A percentile compares a stretch with the other conserved stretches of the same genome.
phyloP scores from a whole-genome alignment of 345 rosid genomes.

The Rhizophora mangle region DNA sequence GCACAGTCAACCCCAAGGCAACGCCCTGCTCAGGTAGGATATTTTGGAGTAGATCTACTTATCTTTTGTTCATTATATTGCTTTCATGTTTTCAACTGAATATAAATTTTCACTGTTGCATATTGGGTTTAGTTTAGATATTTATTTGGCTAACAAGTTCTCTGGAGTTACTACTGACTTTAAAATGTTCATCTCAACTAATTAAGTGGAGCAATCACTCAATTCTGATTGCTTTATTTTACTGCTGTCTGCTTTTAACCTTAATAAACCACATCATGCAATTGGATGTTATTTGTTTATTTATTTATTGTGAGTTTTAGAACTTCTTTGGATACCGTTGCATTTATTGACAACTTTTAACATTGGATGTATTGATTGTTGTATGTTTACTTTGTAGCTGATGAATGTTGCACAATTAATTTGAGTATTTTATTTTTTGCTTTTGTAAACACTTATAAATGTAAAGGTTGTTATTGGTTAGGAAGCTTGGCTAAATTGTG shows the following conservation, averaged over 20 bases:
- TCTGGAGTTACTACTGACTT: neutral
- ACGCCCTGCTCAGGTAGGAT: constrained; percentile 44
- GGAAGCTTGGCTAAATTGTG: neutral
- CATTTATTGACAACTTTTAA: neutral
- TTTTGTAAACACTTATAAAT: neutral
- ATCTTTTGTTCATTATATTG: neutral
- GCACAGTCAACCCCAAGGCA: constrained; percentile 11
- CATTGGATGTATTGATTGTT: neutral
- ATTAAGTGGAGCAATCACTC: neutral
- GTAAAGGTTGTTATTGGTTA: no score
- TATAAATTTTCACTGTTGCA: neutral
- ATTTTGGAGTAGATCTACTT: neutral
- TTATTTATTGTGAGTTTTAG: neutral
- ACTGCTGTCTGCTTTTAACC: neutral
- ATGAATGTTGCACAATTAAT: neutral
- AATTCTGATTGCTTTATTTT: neutral
- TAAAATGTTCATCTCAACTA: neutral
- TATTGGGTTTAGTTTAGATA: neutral
- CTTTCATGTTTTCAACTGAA: no score
- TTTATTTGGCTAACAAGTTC: neutral
- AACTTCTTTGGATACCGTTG: neutral
- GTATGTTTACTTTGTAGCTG: neutral
- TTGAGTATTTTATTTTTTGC: neutral
- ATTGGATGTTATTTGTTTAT: neutral
- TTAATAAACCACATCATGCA: neutral